These are phyloP conservation scores for Gyromitra esculenta DNA, from an alignment of 2,329 filamentous ascomycete genomes.

Conservation along the genomic window DNA sequence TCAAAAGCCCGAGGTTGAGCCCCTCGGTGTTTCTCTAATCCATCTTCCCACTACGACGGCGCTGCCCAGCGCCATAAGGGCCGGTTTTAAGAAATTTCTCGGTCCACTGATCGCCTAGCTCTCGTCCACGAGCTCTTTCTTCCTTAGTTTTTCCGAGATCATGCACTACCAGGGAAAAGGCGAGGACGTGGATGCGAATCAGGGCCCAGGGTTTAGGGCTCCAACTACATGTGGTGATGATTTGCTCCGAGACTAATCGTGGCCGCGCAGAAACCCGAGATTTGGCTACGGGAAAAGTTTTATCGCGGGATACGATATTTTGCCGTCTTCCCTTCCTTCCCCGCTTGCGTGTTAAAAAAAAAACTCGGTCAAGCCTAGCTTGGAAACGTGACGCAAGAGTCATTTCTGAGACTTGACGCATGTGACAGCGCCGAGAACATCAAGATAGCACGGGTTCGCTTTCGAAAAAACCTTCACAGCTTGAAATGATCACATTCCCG, in stretches of 20 bases:
- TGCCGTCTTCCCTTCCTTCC: not conserved
- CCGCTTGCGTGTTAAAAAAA: not conserved
- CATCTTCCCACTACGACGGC: constrained; percentile 9
- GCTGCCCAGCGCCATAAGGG: not conserved
- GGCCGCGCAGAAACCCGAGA: not conserved
- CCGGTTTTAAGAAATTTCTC: constrained; percentile 5
- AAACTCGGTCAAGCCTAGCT: not conserved
- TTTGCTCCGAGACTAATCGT: not conserved
- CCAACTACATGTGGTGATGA: constrained; percentile 6
- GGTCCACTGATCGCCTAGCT: not conserved
- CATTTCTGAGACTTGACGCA: constrained; percentile 1
- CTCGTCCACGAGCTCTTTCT: constrained; percentile 1
- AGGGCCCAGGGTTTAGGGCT: constrained; percentile 25
- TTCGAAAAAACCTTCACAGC: not conserved
- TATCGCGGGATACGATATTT: not conserved
- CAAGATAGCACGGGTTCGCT: not conserved
- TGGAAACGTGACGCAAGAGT: not conserved
- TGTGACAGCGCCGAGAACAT: constrained; percentile 1
- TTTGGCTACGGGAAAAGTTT: not conserved
- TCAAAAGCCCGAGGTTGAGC: constrained; percentile 31
- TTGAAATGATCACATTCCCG: not conserved
- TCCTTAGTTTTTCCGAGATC: constrained; percentile 5
- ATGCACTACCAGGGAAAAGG: not conserved
- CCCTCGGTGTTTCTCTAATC: constrained; percentile 28
- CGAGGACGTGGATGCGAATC: not conserved